A percentile compares a stretch with the other conserved stretches of the same genome.
phyloP scores from a whole-genome alignment of 495 filamentous ascomycete genomes.

The Penicillium canariense region DNA sequence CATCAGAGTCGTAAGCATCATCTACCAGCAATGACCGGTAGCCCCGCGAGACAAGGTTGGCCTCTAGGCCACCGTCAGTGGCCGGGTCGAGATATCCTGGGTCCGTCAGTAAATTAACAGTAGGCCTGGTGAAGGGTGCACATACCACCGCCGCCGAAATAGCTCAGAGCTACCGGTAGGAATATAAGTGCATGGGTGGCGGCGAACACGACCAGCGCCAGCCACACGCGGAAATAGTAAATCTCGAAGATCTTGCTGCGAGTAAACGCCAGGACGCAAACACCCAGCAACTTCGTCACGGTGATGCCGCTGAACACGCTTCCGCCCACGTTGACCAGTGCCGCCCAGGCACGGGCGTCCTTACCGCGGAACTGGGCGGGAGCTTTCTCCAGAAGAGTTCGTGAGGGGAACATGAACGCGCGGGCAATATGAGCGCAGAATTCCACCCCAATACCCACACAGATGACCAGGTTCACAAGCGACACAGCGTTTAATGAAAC shows the following conservation, averaged over 20 bases:
- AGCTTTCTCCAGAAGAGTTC: conserved; percentile 71
- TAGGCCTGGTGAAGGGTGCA: conserved; percentile 6
- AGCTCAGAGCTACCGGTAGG: conserved; percentile 83
- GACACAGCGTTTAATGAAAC: conserved; percentile 96
- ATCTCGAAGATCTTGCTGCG: conserved; percentile 98
- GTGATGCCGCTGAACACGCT: conserved; percentile 96
- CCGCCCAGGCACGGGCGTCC: conserved; percentile 86
- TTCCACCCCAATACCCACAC: conserved; percentile 91
- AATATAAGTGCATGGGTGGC: conserved; percentile 86
- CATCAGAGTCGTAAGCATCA: conserved; percentile 53
- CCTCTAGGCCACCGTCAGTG: conserved; percentile 77
- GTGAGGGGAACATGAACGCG: conserved; percentile 89
- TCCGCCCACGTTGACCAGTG: conserved; percentile 87
- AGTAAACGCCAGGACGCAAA: conserved; percentile 90
- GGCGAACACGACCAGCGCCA: conserved; percentile 86
- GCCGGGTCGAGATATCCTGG: conserved; percentile 80
- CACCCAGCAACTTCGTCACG: conserved; percentile 89
- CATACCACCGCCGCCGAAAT: conserved; percentile 79
- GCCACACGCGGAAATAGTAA: conserved; percentile 97
- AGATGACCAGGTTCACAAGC: conserved; percentile 96
- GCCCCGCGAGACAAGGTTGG: conserved; percentile 63
- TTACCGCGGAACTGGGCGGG: conserved; percentile 63
- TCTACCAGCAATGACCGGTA: conserved; percentile 51
- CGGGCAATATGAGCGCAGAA: conserved; percentile 97
- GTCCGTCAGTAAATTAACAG: conserved; percentile 10